These are phyloP conservation scores for Chrysoporthe puriensis DNA, from an alignment of 2,329 filamentous ascomycete genomes.

Conservation along the genomic window DNA sequence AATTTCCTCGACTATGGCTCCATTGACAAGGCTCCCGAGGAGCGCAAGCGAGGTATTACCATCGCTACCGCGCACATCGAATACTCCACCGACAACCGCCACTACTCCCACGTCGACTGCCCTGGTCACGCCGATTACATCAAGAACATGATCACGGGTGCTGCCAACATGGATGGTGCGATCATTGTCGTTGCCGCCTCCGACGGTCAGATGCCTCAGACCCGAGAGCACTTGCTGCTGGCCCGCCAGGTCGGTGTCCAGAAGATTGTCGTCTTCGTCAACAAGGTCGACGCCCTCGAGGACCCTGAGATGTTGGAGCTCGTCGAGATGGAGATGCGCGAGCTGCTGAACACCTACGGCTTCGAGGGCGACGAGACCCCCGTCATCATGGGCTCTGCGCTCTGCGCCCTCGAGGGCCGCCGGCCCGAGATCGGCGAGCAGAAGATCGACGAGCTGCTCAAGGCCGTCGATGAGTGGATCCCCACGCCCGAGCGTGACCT, in stretches of 20 bases:
- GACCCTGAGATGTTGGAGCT: slow-evolving; percentile 99
- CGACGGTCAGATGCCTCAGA: slow-evolving; percentile 99
- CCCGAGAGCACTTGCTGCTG: slow-evolving; percentile 94
- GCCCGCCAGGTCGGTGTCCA: slow-evolving; percentile 98
- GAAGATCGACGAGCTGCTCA: slow-evolving; percentile 90
- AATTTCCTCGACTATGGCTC: slow-evolving; percentile 96
- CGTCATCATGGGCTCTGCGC: slow-evolving; percentile 94
- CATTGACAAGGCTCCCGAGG: slow-evolving; percentile 98
- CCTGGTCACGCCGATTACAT: slow-evolving; percentile 99
- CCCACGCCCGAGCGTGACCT: slow-evolving; percentile 91
- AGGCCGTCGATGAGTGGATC: slow-evolving; percentile 93
- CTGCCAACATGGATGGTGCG: slow-evolving; percentile 98
- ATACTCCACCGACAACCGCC: slow-evolving; percentile 89
- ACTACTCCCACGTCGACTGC: slow-evolving; percentile 99
- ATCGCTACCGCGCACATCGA: slow-evolving; percentile 99
- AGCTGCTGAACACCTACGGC: slow-evolving; percentile 88
- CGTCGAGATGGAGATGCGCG: slow-evolving; percentile 99
- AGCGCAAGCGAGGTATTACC: slow-evolving; percentile 99
- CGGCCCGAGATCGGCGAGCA: slow-evolving; percentile 81
- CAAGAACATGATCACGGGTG: slow-evolving; percentile 99
- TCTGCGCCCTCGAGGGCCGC: slow-evolving; percentile 89
- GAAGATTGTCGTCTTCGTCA: slow-evolving; percentile 98
- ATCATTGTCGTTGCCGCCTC: slow-evolving; percentile 98
- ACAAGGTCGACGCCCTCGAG: slow-evolving; percentile 97
- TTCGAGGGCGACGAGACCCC: slow-evolving; percentile 99